Evolutionary conservation across 306 rosid genomes (phyloP).

Genomic region (Prunus padus): DNA sequence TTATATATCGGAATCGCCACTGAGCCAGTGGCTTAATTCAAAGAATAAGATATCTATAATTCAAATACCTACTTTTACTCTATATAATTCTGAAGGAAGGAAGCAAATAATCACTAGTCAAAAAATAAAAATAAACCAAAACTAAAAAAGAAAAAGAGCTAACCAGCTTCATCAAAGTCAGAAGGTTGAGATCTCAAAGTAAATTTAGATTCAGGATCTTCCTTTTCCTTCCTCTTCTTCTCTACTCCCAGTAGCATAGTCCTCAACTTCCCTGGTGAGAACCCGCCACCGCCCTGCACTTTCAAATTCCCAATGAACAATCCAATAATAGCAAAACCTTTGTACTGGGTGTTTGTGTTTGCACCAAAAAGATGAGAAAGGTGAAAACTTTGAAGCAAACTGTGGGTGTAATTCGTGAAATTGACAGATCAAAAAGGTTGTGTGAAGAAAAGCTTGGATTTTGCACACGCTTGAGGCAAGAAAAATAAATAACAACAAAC

Average conservation of each 20-base stretch:
- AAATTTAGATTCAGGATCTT: slow-evolving; percentile 59
- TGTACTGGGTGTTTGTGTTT: neutral
- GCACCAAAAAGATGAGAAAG: neutral
- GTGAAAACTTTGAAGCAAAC: neutral
- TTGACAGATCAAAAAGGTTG: slow-evolving; percentile 33
- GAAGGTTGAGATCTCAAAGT: slow-evolving; percentile 63
- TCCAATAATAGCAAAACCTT: neutral
- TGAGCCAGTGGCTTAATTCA: neutral
- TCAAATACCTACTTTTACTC: neutral
- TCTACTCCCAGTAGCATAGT: slow-evolving; percentile 79
- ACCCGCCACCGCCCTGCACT: slow-evolving; percentile 76
- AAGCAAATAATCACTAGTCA: slow-evolving; percentile 3
- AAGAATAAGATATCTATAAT: neutral
- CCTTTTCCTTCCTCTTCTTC: slow-evolving; percentile 74
- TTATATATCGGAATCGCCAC: neutral
- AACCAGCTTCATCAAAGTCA: slow-evolving; percentile 73
- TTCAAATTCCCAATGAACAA: slow-evolving; percentile 22
- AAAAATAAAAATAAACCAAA: neutral
- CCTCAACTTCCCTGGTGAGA: slow-evolving; percentile 90
- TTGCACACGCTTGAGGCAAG: neutral
- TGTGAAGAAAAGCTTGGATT: slow-evolving; percentile 3
- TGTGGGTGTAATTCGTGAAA: slow-evolving; percentile 2
- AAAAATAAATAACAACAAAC: neutral
- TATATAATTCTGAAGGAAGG: neutral
- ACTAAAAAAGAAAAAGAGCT: slow-evolving; percentile 3